Evolutionary conservation across 2,329 filamentous ascomycete species (phyloP), one percentile per base, ranked within the genome.

Genomic region (Colletotrichum cordylinicola): DNA sequence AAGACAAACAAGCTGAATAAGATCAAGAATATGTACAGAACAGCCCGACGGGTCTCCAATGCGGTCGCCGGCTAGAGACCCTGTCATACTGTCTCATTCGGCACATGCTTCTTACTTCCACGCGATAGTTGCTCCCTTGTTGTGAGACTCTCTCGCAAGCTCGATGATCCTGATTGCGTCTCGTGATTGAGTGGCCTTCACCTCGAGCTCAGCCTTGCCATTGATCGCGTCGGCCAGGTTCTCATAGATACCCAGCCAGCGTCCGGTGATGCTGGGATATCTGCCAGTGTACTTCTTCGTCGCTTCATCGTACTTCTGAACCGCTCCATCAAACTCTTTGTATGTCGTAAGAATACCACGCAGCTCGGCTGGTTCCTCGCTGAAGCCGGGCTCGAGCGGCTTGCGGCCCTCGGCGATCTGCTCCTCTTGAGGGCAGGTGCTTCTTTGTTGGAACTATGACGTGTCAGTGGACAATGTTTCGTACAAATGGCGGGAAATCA

Each of bases 121-220:
- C 1, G 71, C 37, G 8, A 86, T 66, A 2, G 84, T 84, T 0
- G 62, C 65, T 1, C 83, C 82, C 37, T 80, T 83, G 39, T 82
- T 77, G 33, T 83, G 80, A 16, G 83, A 85, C 79, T 87, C 83
- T 56, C 85, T 81, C 1, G 86, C 86, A 18, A 88, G 77, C 80
- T 88, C 82, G 72, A 87, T 85, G 16, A 86, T 76, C 60, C 84
- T 79, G 13, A 88, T 74, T 0, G 82, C 85, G 75, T 87, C 84
- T 27, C 85, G 82, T 2, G 82, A 82, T 68, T 85, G 80, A 21
- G 82, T 81, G 0, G 86, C 81, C 70, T 85, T 84, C 0, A 88
- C 85, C n/a, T 79, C 79, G 5, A 87, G 55, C 74, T 86, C 83
- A 2, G 75, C 82, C 69, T 83, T 81, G 0, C 86, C 85, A 13